These are phyloP conservation scores for Lippia alba DNA, from an alignment of 305 asterid species.

Conservation along the genomic window DNA sequence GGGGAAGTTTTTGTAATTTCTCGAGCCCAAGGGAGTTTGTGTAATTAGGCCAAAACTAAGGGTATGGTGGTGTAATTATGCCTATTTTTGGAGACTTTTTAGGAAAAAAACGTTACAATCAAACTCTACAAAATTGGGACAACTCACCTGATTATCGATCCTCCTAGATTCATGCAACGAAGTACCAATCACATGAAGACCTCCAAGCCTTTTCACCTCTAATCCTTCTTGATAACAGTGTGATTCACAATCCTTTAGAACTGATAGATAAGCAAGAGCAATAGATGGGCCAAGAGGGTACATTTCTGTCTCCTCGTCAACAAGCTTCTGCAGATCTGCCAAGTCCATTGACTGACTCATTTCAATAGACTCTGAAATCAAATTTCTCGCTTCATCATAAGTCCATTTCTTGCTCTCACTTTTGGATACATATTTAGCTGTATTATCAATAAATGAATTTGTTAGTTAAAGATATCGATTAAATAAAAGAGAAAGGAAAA, in stretches of 20 bases:
- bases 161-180: slow-evolving; percentile 98
- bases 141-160: slow-evolving; percentile 92
- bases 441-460: slow-evolving; percentile 3
- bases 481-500: slow-evolving; percentile 27
- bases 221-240: slow-evolving; percentile 90
- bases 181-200: slow-evolving; percentile 98
- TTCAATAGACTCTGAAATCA: slow-evolving; percentile 82
- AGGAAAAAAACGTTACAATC: neutral
- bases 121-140: slow-evolving; percentile 23
- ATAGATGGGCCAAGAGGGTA: slow-evolving; percentile 94
- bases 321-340: slow-evolving; percentile 75
- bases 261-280: slow-evolving; percentile 87
- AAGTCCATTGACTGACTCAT: slow-evolving; percentile 77
- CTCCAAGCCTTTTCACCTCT: slow-evolving; percentile 95
- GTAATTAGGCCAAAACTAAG: too few relatives aligned
- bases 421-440: slow-evolving; percentile 87
- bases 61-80: too few relatives aligned
- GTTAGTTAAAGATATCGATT: slow-evolving; percentile 5
- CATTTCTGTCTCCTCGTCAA: slow-evolving; percentile 77
- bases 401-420: slow-evolving; percentile 80
- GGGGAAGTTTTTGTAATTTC: too few relatives aligned
- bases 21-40: too few relatives aligned
- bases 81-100: too few relatives aligned
- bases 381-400: slow-evolving; percentile 72
- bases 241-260: slow-evolving; percentile 83